phyloP scores from a whole-genome alignment of 2,329 filamentous ascomycete species.

The Penicillium sp. region DNA sequence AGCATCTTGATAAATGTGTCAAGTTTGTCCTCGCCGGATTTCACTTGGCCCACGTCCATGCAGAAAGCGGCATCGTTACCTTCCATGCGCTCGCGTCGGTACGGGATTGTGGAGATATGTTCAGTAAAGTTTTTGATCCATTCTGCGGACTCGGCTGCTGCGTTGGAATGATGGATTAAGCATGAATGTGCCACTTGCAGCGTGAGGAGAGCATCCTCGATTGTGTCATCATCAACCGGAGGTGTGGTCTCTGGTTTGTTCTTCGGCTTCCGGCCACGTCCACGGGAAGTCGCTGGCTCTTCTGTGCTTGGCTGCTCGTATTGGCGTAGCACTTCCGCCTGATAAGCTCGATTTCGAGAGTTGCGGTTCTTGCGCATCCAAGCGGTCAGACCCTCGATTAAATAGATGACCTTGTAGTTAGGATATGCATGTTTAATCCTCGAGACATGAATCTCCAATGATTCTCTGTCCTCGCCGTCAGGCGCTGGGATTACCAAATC shows the following conservation, averaged over 20 bases:
- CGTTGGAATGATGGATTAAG: constrained; percentile 63
- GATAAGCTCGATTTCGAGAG: constrained; percentile 61
- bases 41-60: constrained; percentile 72
- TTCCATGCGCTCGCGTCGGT: constrained; percentile 49
- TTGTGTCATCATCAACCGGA: constrained; percentile 59
- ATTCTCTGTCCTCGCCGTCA: constrained; percentile 38
- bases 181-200: constrained; percentile 63
- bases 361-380: constrained; percentile 67
- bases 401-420: constrained; percentile 55
- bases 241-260: constrained; percentile 41
- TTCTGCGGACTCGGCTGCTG: constrained; percentile 59
- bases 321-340: constrained; percentile 55
- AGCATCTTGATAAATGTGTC: constrained; percentile 72
- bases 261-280: constrained; percentile 27
- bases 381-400: constrained; percentile 62
- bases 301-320: constrained; percentile 30
- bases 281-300: constrained; percentile 14
- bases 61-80: constrained; percentile 57
- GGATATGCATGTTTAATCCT: constrained; percentile 52
- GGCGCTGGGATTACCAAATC: constrained; percentile 47
- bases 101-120: constrained; percentile 70
- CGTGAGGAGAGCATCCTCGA: constrained; percentile 65
- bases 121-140: constrained; percentile 71
- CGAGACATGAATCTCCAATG: constrained; percentile 55
- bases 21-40: constrained; percentile 56